Evolutionary conservation across 2,329 filamentous ascomycete genomes (phyloP).

Genomic region (Phyllosticta capitalensis): DNA sequence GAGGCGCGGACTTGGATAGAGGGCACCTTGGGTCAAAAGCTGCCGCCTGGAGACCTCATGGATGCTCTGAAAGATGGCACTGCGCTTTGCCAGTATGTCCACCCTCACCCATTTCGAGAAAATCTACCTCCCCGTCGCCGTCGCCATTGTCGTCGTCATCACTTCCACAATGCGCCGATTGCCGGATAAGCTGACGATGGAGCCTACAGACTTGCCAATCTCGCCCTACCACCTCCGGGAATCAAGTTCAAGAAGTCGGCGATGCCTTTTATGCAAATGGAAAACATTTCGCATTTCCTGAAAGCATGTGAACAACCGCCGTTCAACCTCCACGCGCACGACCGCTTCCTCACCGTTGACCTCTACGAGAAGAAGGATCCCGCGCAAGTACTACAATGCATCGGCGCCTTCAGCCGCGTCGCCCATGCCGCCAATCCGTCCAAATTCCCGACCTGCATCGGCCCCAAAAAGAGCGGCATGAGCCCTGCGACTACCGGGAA

Average conservation of each 20-base stretch:
- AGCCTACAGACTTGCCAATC: slow-evolving; percentile 62
- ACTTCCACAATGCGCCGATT: background rate
- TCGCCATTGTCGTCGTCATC: background rate
- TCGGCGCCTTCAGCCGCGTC: slow-evolving; percentile 82
- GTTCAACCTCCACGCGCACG: slow-evolving; percentile 81
- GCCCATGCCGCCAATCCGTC: slow-evolving; percentile 66
- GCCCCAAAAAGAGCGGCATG: slow-evolving; percentile 52
- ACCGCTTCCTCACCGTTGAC: slow-evolving; percentile 94
- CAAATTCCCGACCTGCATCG: slow-evolving; percentile 66
- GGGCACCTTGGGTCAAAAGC: slow-evolving; percentile 60
- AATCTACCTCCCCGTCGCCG: slow-evolving; percentile 15
- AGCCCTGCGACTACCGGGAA: slow-evolving; percentile 28
- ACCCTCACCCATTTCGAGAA: background rate
- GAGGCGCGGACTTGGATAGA: slow-evolving; percentile 85
- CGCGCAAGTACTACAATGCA: slow-evolving; percentile 86
- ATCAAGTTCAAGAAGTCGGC: slow-evolving; percentile 83
- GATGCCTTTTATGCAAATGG: slow-evolving; percentile 99
- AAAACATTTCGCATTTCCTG: slow-evolving; percentile 96
- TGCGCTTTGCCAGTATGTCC: slow-evolving; percentile 71
- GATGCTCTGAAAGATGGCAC: slow-evolving; percentile 85
- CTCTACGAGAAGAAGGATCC: slow-evolving; percentile 93
- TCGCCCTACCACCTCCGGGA: slow-evolving; percentile 64
- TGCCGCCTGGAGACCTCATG: slow-evolving; percentile 67
- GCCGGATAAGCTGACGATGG: background rate
- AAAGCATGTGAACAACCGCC: slow-evolving; percentile 77